Conservation (phyloP, 83 land plant genomes). For the Picea abies region DNA sequence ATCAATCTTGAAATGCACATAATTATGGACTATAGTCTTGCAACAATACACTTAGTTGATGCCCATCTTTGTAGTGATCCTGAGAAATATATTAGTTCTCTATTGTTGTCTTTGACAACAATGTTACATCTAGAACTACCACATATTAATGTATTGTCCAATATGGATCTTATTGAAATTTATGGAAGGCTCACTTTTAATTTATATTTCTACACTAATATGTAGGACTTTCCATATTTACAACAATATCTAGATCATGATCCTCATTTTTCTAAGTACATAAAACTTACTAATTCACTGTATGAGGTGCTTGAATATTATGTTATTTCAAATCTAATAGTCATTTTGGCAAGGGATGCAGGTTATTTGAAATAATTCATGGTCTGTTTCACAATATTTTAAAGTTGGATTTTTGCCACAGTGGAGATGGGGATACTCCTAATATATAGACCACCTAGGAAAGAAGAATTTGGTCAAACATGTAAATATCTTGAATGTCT, state of each 20-base stretch:
- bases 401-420: too few relatives aligned
- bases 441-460: too few relatives aligned
- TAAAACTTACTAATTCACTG: constrained; percentile 87
- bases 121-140: constrained; percentile 94
- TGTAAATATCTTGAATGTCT: too few relatives aligned
- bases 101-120: constrained; percentile 64
- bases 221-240: constrained; percentile 86
- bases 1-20: constrained; percentile 74
- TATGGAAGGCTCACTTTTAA: constrained; percentile 95
- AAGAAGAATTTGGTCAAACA: too few relatives aligned
- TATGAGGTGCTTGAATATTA: constrained; percentile 86
- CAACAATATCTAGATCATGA: too few relatives aligned
- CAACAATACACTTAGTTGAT: constrained; percentile 91
- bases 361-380: too few relatives aligned
- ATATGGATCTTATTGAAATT: constrained; percentile 16
- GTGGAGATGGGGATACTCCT: too few relatives aligned
- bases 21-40: constrained; percentile 77
- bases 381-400: too few relatives aligned
- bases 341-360: too few relatives aligned
- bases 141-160: constrained; percentile 96
- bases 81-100: constrained; percentile 86
- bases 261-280: constrained; percentile 87
- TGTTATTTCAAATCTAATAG: too few relatives aligned
- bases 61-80: constrained; percentile 98
- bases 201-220: constrained; percentile 95